These are phyloP conservation scores for Phoma herbarum DNA, from an alignment of 2,329 filamentous ascomycete species.

Conservation along the genomic window DNA sequence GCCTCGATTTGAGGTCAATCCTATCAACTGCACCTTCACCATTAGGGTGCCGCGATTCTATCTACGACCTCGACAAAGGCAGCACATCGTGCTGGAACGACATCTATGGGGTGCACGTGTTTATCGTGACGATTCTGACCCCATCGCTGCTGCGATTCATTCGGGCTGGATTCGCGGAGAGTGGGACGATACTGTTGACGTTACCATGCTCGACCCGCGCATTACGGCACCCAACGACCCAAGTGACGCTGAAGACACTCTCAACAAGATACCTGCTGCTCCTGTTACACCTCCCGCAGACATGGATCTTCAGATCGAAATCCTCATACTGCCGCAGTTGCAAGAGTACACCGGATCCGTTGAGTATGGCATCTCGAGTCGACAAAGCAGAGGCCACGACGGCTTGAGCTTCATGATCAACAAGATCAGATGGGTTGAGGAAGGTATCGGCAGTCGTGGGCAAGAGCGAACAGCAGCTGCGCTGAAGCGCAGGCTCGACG, in stretches of 20 bases:
- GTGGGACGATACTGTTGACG: slow-evolving; percentile 81
- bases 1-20: slow-evolving; percentile 77
- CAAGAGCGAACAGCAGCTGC: slow-evolving; percentile 51
- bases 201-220: slow-evolving; percentile 68
- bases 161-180: slow-evolving; percentile 90
- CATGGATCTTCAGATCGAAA: slow-evolving; percentile 85
- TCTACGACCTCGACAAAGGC: slow-evolving; percentile 72
- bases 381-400: slow-evolving; percentile 83
- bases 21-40: slow-evolving; percentile 85
- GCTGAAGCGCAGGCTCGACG: slow-evolving; percentile 49
- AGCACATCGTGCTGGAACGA: slow-evolving; percentile 82
- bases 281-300: slow-evolving; percentile 71
- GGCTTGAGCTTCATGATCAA: slow-evolving; percentile 89
- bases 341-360: slow-evolving; percentile 78
- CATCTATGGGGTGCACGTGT: slow-evolving; percentile 93
- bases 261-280: slow-evolving; percentile 53
- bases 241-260: slow-evolving; percentile 54
- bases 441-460: slow-evolving; percentile 61
- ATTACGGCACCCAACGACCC: slow-evolving; percentile 56
- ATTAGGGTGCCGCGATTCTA: slow-evolving; percentile 86
- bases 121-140: slow-evolving; percentile 95
- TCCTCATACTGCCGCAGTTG: slow-evolving; percentile 82
- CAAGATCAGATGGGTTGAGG: slow-evolving; percentile 84
- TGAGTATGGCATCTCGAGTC: slow-evolving; percentile 81
- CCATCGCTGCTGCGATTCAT: slow-evolving; percentile 91